Conservation (phyloP, 2,329 filamentous ascomycete genomes). For the Lecanicillium sp. region DNA sequence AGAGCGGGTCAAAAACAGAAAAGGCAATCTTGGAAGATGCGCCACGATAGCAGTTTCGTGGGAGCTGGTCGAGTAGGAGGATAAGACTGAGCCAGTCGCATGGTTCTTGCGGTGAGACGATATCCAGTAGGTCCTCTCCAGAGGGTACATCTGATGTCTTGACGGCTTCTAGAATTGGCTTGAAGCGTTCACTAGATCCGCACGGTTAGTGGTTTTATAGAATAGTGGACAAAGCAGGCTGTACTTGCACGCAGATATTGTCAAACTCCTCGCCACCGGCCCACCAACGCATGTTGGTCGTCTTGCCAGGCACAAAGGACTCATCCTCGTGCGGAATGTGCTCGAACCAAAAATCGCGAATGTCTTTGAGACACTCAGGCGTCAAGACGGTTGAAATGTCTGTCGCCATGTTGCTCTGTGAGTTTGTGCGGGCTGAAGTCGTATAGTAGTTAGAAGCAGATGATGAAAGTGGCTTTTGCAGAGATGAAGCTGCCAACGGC, state of each 20-base stretch:
- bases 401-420: not conserved
- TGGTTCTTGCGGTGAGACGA: slow-evolving; percentile 17
- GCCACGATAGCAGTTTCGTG: slow-evolving; percentile 52
- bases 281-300: slow-evolving; percentile 25
- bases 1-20: slow-evolving; percentile 46
- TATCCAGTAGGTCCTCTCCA: slow-evolving; percentile 19
- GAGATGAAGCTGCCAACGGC: no score
- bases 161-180: slow-evolving; percentile 25
- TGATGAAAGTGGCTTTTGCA: no score
- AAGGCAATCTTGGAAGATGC: slow-evolving; percentile 37
- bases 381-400: slow-evolving; percentile 15
- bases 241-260: slow-evolving; percentile 24
- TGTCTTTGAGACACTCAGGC: slow-evolving; percentile 18
- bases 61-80: slow-evolving; percentile 54
- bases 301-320: slow-evolving; percentile 16
- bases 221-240: not conserved
- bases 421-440: not conserved
- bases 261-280: slow-evolving; percentile 24
- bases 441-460: no score
- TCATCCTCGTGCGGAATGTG: slow-evolving; percentile 19
- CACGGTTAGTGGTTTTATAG: no score
- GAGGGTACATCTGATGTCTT: slow-evolving; percentile 17
- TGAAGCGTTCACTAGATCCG: slow-evolving; percentile 20
- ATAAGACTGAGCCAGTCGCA: slow-evolving; percentile 39
- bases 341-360: slow-evolving; percentile 31